A percentile compares a stretch with the other conserved stretches of the same genome.
These are phyloP conservation scores for Pythium vanterpoolii DNA, from an alignment of 352 stramenopile species.

Conservation along the genomic window DNA sequence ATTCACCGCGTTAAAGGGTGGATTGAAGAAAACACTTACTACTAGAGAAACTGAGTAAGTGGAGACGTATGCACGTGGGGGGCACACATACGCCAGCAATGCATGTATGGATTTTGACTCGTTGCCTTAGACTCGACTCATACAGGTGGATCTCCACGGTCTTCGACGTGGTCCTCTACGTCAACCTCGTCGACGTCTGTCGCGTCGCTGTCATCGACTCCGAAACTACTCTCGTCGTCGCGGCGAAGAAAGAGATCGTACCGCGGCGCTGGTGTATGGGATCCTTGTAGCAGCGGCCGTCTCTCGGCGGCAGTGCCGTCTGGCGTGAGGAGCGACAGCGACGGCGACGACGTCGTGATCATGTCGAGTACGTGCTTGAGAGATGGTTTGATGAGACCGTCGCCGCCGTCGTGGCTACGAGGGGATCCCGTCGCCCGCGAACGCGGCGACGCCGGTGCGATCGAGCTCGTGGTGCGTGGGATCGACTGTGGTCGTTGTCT, in stretches of 20 bases:
- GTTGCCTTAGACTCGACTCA: neutral
- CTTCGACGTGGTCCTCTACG: neutral
- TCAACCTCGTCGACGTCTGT: constrained; percentile 22
- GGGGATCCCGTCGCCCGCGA: neutral
- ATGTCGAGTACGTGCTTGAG: constrained; percentile 21
- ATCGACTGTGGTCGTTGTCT: neutral
- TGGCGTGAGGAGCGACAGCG: neutral
- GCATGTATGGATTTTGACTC: neutral
- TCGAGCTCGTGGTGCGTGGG: constrained; percentile 6
- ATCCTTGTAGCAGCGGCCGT: constrained; percentile 7
- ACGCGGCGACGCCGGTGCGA: neutral
- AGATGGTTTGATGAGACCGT: constrained; percentile 11
- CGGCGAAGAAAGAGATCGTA: constrained; percentile 15
- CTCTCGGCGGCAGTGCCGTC: constrained; percentile 3
- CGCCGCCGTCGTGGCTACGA: neutral
- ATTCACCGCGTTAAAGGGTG: constrained; percentile 57
- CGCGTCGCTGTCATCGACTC: constrained; percentile 13
- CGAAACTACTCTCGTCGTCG: neutral
- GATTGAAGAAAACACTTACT: constrained; percentile 83
- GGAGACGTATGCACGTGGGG: neutral
- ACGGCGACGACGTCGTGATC: constrained; percentile 7
- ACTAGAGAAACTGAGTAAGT: constrained; percentile 33
- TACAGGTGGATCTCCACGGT: neutral
- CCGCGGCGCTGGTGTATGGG: constrained; percentile 36
- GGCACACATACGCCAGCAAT: neutral